phyloP scores from a whole-genome alignment of 2,329 filamentous ascomycete species.

The Aspergillus fijiensis region DNA sequence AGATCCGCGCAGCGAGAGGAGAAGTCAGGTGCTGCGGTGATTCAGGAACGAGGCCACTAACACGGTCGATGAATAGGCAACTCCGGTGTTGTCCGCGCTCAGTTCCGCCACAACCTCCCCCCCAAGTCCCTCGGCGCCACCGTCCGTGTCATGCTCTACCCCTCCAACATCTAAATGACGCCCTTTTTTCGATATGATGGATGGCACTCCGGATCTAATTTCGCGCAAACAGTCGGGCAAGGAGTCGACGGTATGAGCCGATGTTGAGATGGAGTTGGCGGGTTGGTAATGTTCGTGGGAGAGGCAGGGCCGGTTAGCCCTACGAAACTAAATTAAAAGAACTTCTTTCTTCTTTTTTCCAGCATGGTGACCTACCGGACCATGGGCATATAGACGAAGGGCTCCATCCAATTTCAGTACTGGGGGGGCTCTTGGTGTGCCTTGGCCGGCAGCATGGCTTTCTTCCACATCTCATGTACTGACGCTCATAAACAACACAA shows the following conservation, averaged over 20 bases:
- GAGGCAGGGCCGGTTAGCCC: constrained; percentile 40
- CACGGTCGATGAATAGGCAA: constrained; percentile 62
- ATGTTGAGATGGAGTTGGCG: constrained; percentile 41
- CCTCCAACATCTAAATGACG: constrained; percentile 83
- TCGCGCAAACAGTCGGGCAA: constrained; percentile 38
- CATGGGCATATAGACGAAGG: constrained; percentile 24
- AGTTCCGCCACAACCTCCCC: constrained; percentile 95
- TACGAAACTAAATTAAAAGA: constrained; percentile 40
- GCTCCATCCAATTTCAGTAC: constrained; percentile 22
- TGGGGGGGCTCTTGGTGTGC: constrained; percentile 27
- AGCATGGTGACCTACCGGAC: constrained; percentile 29
- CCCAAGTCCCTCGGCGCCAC: constrained; percentile 95
- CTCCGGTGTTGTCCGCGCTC: constrained; percentile 95
- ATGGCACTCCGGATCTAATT: constrained; percentile 36
- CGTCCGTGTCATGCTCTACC: constrained; percentile 96
- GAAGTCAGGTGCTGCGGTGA: not conserved
- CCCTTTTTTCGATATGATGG: constrained; percentile 36
- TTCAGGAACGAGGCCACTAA: constrained; percentile 8
- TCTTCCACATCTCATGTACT: constrained; percentile 32
- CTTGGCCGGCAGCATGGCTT: constrained; percentile 31
- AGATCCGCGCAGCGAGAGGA: constrained; percentile 4
- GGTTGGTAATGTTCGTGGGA: constrained; percentile 44
- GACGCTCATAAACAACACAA: constrained; percentile 37
- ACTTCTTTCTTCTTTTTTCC: constrained; percentile 29
- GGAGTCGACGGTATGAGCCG: constrained; percentile 41